Percentiles rank a stretch among this genome's conserved stretches.
phyloP scores from a whole-genome alignment of 2,329 filamentous ascomycete species.

The Coniochaeta hoffmannii region DNA sequence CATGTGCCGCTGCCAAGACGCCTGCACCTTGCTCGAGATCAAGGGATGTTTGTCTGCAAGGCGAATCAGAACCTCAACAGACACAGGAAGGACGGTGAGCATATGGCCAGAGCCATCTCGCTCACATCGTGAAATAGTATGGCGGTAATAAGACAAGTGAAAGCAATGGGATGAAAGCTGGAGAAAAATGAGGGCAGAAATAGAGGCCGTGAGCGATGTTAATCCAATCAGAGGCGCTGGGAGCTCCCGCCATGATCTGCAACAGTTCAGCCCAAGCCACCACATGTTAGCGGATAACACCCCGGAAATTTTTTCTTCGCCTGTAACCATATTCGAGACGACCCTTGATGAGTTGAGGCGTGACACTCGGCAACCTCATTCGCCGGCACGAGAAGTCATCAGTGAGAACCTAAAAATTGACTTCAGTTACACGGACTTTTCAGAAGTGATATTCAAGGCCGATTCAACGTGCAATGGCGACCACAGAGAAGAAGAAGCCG shows the following conservation, averaged over 20 bases:
- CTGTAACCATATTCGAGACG: not conserved
- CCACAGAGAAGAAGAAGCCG: not conserved
- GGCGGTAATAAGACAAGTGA: no score
- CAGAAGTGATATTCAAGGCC: not conserved
- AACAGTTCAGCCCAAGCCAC: not conserved
- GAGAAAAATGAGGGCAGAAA: no score
- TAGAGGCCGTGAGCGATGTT: not conserved
- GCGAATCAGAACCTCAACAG: not conserved
- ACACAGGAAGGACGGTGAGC: no score
- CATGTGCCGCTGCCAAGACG: not conserved
- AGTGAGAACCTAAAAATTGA: not conserved
- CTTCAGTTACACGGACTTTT: not conserved
- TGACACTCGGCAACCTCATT: not conserved
- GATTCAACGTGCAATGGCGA: not conserved
- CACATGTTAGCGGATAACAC: not conserved
- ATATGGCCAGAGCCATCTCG: no score
- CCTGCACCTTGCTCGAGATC: not conserved
- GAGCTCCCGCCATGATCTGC: not conserved
- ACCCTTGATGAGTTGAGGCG: not conserved
- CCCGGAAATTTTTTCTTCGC: conserved; percentile 1
- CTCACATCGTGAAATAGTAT: no score
- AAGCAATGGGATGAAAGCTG: no score
- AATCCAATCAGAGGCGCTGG: not conserved
- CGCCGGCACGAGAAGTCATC: not conserved
- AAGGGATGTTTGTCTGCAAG: not conserved